phyloP scores from a whole-genome alignment of 805 yeast genomes.

The Pichia membranifaciens region DNA sequence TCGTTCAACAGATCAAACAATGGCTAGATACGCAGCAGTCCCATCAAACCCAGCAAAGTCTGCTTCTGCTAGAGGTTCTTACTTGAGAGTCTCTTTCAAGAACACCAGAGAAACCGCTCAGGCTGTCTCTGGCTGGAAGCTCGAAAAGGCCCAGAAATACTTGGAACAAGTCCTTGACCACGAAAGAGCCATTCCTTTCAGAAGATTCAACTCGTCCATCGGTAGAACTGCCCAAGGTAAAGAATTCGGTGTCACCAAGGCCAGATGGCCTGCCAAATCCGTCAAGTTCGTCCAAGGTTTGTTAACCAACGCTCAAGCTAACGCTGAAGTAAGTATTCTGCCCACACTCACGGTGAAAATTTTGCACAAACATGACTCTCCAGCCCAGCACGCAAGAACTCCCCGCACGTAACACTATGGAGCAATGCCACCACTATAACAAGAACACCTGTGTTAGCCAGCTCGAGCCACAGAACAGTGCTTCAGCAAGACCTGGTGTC shows the following conservation, averaged over 20 bases:
- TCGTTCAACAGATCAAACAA: slow-evolving; percentile 32
- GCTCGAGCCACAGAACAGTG: too few relatives aligned
- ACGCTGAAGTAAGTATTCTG: slow-evolving; percentile 76
- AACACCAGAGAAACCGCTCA: slow-evolving; percentile 99
- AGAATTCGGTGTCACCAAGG: slow-evolving; percentile 99
- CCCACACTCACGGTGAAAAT: too few relatives aligned
- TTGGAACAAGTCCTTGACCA: slow-evolving; percentile 94
- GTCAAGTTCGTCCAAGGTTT: slow-evolving; percentile 93
- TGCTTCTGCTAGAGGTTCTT: slow-evolving; percentile 98
- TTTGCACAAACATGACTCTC: too few relatives aligned
- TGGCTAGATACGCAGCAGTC: slow-evolving; percentile 99
- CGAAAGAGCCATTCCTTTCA: slow-evolving; percentile 99
- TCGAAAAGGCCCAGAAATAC: slow-evolving; percentile 92
- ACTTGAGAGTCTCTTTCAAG: slow-evolving; percentile 99
- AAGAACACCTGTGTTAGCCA: too few relatives aligned
- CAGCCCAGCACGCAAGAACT: too few relatives aligned
- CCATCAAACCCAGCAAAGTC: slow-evolving; percentile 99
- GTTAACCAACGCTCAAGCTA: slow-evolving; percentile 95
- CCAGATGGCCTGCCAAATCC: slow-evolving; percentile 99
- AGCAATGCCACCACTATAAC: background rate
- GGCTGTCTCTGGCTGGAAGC: slow-evolving; percentile 97
- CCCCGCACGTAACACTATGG: too few relatives aligned
- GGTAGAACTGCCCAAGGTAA: slow-evolving; percentile 99
- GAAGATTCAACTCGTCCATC: slow-evolving; percentile 92
- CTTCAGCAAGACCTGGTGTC: too few relatives aligned